Conservation (phyloP, 2,329 filamentous ascomycete genomes). For the Leptographium galeiforme region DNA sequence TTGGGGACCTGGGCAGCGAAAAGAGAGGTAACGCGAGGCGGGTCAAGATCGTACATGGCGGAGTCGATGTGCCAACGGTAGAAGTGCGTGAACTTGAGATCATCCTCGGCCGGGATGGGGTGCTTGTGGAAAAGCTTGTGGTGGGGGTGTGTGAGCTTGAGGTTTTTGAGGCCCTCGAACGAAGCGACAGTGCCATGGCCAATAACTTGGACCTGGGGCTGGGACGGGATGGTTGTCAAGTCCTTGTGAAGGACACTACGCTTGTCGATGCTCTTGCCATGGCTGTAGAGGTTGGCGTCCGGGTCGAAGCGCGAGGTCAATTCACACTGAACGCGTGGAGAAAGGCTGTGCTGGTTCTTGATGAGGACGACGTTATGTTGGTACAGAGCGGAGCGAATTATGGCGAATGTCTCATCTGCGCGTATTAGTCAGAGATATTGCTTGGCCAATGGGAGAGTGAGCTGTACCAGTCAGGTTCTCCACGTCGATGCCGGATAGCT, state of each 20-base stretch:
- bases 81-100: conserved; percentile 37
- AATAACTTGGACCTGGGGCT: conserved; percentile 68
- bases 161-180: conserved; percentile 57
- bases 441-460: no score
- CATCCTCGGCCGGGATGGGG: conserved; percentile 26
- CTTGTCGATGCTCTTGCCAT: conserved; percentile 59
- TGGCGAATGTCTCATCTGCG: conserved; percentile 47
- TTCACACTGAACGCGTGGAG: conserved; percentile 57
- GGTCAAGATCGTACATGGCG: conserved; percentile 59
- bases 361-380: conserved; percentile 56
- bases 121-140: conserved; percentile 25
- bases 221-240: conserved; percentile 66
- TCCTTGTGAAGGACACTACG: conserved; percentile 61
- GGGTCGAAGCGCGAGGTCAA: conserved; percentile 64
- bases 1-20: conserved; percentile 58
- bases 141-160: conserved; percentile 59
- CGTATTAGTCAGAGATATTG: neutral
- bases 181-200: conserved; percentile 56
- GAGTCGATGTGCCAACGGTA: conserved; percentile 73
- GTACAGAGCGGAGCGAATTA: conserved; percentile 53
- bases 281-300: conserved; percentile 48
- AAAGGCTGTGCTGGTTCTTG: conserved; percentile 49
- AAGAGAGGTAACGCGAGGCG: conserved; percentile 57
- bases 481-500: conserved; percentile 42
- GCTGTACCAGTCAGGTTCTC: conserved; percentile 45